phyloP scores from a whole-genome alignment of 257 asterid genomes.

The Fraxinus pennsylvanica region DNA sequence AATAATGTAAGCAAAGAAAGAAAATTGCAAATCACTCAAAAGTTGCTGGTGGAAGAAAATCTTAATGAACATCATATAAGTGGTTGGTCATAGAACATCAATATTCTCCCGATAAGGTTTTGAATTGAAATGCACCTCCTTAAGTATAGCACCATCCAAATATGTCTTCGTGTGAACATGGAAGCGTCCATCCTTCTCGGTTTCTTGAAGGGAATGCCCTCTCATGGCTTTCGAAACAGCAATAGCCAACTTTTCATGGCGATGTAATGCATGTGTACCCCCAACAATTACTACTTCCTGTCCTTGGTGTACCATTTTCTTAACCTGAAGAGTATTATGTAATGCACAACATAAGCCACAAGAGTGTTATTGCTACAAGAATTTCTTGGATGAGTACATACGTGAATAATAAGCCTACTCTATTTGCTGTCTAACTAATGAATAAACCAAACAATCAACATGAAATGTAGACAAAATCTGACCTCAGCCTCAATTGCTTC shows the following conservation, averaged over 20 bases:
- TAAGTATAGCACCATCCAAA: conserved; percentile 96
- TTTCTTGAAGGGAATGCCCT: conserved; percentile 94
- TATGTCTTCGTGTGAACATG: conserved; percentile 93
- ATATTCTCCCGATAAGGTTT: not conserved
- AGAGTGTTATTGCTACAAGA: conserved; percentile 6
- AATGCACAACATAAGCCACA: conserved; percentile 26
- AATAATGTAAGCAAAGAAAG: conserved; percentile 5
- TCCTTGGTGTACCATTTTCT: conserved; percentile 81
- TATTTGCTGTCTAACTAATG: not conserved
- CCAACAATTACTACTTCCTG: conserved; percentile 92
- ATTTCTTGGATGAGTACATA: not conserved
- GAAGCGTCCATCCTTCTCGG: conserved; percentile 97
- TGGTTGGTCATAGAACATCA: not conserved
- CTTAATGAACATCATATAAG: conserved; percentile 10
- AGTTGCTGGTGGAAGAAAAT: conserved; percentile 25
- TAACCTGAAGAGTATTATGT: conserved; percentile 58
- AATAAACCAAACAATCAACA: conserved; percentile 22
- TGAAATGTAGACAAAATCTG: conserved; percentile 21
- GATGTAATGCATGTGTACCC: conserved; percentile 84
- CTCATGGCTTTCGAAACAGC: conserved; percentile 98
- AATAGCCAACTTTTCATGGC: conserved; percentile 90
- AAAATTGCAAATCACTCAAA: not conserved
- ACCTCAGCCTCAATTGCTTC: conserved; percentile 93
- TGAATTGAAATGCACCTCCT: conserved; percentile 59
- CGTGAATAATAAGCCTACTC: not conserved